A percentile compares a stretch with the other conserved stretches of the same genome.
phyloP scores from a whole-genome alignment of 768 basidiomycete species.

The Boletus rufocinnamomeus region DNA sequence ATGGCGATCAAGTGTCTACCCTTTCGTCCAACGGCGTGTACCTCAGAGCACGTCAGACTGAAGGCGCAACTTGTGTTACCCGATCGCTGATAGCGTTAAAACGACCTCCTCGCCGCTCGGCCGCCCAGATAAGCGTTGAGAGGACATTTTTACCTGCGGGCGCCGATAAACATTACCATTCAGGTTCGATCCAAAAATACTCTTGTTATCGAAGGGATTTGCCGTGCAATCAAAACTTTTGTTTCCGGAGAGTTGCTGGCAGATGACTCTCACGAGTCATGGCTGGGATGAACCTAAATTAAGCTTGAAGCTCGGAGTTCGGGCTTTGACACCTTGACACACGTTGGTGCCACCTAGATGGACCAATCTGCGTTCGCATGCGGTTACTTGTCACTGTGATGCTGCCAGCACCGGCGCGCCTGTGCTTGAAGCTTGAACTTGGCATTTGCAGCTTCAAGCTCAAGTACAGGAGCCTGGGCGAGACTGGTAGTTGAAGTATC shows the following conservation, averaged over 20 bases:
- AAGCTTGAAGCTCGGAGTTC: neutral
- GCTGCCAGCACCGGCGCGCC: neutral
- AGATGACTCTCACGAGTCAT: neutral
- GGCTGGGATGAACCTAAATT: neutral
- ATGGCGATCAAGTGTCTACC: neutral
- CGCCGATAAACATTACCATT: neutral
- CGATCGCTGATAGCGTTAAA: neutral
- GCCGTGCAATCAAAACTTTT: neutral
- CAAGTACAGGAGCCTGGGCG: neutral
- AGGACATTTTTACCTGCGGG: too few relatives aligned
- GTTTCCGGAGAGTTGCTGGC: neutral
- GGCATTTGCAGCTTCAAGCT: neutral
- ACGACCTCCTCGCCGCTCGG: neutral
- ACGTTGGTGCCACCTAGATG: neutral
- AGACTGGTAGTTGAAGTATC: neutral
- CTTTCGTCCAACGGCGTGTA: neutral
- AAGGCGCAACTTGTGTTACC: too few relatives aligned
- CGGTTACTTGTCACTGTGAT: neutral
- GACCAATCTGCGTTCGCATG: neutral
- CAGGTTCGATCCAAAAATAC: neutral
- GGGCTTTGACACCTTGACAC: neutral
- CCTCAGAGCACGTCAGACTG: neutral
- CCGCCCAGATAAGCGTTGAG: neutral
- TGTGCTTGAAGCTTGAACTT: neutral
- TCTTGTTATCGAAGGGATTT: neutral